Percentiles rank a stretch among this genome's conserved stretches.
Evolutionary conservation across 2,329 filamentous ascomycete genomes (phyloP).

Genomic region (Pseudocercospora musae): DNA sequence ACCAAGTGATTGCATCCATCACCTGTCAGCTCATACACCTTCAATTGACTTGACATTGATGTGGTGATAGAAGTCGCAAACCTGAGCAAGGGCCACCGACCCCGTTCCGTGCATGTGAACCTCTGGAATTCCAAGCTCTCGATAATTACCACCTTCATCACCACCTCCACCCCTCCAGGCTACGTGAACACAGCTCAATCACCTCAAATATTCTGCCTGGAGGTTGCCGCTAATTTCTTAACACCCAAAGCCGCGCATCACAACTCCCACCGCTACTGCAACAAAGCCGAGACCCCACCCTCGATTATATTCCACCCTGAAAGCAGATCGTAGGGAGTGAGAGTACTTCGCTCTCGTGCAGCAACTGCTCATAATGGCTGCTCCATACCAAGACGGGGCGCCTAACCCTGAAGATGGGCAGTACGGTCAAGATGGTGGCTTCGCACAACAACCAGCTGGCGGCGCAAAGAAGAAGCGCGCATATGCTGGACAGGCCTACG

Average conservation of each 20-base stretch:
- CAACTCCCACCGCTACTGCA: neutral
- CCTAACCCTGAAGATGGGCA: constrained; percentile 17
- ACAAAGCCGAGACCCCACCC: neutral
- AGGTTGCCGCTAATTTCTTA: neutral
- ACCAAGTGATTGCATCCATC: neutral
- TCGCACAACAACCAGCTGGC: constrained; percentile 21
- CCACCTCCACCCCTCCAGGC: neutral
- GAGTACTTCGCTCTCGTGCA: neutral
- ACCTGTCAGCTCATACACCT: neutral
- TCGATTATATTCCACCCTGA: neutral
- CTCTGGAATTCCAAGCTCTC: neutral
- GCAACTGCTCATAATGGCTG: constrained; percentile 13
- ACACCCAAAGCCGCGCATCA: neutral
- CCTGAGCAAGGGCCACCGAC: neutral
- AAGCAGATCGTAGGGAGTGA: neutral
- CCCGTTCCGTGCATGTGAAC: constrained; percentile 8
- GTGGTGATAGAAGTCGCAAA: neutral
- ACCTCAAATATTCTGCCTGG: neutral
- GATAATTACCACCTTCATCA: neutral
- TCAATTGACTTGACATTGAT: neutral
- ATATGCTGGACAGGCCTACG: constrained; percentile 92
- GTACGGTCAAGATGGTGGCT: constrained; percentile 25
- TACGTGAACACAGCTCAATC: neutral
- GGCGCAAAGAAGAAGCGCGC: constrained; percentile 79
- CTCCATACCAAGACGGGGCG: constrained; percentile 20